Base-by-base conservation (phyloP, 2,329 filamentous ascomycete genomes). In the Cladophialophora yegresii region DNA sequence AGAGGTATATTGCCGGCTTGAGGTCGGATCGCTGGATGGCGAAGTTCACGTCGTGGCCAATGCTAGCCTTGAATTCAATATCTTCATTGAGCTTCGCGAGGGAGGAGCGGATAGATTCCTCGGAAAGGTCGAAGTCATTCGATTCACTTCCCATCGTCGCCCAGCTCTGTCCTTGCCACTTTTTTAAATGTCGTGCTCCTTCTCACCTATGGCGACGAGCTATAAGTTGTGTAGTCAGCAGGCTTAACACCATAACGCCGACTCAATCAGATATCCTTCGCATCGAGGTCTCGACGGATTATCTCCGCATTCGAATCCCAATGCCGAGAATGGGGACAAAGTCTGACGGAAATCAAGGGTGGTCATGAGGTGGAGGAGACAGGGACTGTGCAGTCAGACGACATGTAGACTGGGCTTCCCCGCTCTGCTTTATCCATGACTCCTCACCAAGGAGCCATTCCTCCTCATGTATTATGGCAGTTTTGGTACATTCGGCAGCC, bases 41-140 rank as follows among this genome's bases (percentile, higher is more conserved):
- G 20, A 54, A 32, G 5, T 23, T 26, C 32, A 65, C 47, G 12
- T 33, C 43, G 30, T 47, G 13, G 40, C 30, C 40, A 4, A 49
- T 45, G 4, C 20, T 33, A 20, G 63, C 58, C 50, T 51, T 47
- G 40, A 58, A 65, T 54, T 62, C 58, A n/a, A 47, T 6, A 33
- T 65, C 54, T 47, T 54, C 54, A 47, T 57, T 61, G 32, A 64
- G 22, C 7, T 32, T 30, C 20, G 40, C 55, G 8, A 50, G 10
- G 20, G 47, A n/a, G 6, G 47, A 50, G 20, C 23, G 47, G 12
- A 50, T 43, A 43, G 36, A 28, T 50, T 50, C 47, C 10, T 50
- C 47, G 12, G 20, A 22, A 22, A 23, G 20, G 20, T 23, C 20
- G 47, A 50, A 50, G 20, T 26, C 20, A 4, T 1, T 50, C 20